Evolutionary conservation across 805 yeast genomes (phyloP).

Genomic region (Kockiozyma suomiensis): DNA sequence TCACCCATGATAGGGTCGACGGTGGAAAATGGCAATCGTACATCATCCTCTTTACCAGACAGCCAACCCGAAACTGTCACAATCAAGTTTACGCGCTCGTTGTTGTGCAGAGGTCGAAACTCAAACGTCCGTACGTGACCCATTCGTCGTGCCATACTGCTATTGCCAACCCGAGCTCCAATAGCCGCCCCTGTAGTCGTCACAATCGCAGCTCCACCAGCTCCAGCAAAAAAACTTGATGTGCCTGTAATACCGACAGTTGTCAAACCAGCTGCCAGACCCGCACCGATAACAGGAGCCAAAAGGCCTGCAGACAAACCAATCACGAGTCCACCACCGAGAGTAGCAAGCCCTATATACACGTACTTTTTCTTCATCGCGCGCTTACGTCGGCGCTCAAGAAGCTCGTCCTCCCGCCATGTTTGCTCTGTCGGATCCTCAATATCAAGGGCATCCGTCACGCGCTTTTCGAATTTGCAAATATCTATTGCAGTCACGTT

Average conservation of each 20-base stretch:
- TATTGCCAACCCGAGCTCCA: constrained; percentile 86
- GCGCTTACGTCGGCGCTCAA: constrained; percentile 70
- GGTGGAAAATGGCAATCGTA: constrained; percentile 91
- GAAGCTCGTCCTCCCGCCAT: constrained; percentile 66
- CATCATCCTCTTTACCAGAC: constrained; percentile 93
- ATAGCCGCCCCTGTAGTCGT: constrained; percentile 88
- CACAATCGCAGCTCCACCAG: constrained; percentile 93
- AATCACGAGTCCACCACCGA: constrained; percentile 92
- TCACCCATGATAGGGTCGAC: constrained; percentile 99
- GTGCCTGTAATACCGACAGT: constrained; percentile 97
- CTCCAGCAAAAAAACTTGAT: constrained; percentile 87
- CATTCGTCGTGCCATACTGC: constrained; percentile 81
- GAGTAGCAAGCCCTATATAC: constrained; percentile 91
- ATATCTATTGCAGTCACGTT: constrained; percentile 68
- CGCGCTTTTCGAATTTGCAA: constrained; percentile 83
- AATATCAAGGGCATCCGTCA: constrained; percentile 86
- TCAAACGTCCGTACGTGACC: constrained; percentile 95
- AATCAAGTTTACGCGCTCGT: constrained; percentile 81
- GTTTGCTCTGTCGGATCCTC: constrained; percentile 78
- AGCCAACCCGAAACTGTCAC: constrained; percentile 97
- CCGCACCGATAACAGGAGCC: constrained; percentile 99
- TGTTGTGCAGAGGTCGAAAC: constrained; percentile 87
- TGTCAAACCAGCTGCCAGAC: constrained; percentile 93
- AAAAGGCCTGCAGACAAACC: constrained; percentile 93
- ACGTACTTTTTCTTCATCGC: constrained; percentile 69